Evolutionary conservation across 2,329 filamentous ascomycete species (phyloP).

Genomic region (Aaosphaeria pasadenensis): DNA sequence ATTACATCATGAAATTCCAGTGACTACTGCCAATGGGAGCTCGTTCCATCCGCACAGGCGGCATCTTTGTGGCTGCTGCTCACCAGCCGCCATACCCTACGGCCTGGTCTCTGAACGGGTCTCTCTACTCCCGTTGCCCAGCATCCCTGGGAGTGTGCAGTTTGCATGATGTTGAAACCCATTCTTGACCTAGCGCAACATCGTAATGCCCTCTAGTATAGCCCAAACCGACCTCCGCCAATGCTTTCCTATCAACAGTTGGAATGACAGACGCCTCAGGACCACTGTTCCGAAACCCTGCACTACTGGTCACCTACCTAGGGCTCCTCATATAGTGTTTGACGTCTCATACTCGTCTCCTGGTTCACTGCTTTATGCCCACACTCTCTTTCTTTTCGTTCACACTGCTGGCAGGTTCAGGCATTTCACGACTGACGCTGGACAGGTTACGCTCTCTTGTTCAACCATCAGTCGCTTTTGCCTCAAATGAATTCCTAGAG

Average conservation of each 20-base stretch:
- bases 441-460: conserved; percentile 33
- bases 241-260: conserved; percentile 26
- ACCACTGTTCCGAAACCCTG: conserved; percentile 37
- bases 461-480: conserved; percentile 27
- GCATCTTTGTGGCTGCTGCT: not conserved
- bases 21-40: conserved; percentile 6
- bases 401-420: conserved; percentile 41
- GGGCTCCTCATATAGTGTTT: conserved; percentile 39
- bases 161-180: conserved; percentile 38
- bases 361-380: conserved; percentile 34
- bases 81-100: conserved; percentile 11
- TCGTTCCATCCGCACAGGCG: conserved; percentile 18
- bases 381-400: conserved; percentile 35
- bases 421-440: conserved; percentile 31
- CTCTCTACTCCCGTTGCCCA: conserved; percentile 28
- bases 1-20: conserved; percentile 1
- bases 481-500: conserved; percentile 37
- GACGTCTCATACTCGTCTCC: conserved; percentile 36
- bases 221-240: conserved; percentile 20
- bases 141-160: conserved; percentile 18
- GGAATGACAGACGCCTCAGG: conserved; percentile 36
- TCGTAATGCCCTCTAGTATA: conserved; percentile 24
- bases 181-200: conserved; percentile 25
- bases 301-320: conserved; percentile 26
- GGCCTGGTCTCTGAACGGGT: conserved; percentile 27